phyloP scores from a whole-genome alignment of 2,329 filamentous ascomycete species.

The Didymella pinodella region DNA sequence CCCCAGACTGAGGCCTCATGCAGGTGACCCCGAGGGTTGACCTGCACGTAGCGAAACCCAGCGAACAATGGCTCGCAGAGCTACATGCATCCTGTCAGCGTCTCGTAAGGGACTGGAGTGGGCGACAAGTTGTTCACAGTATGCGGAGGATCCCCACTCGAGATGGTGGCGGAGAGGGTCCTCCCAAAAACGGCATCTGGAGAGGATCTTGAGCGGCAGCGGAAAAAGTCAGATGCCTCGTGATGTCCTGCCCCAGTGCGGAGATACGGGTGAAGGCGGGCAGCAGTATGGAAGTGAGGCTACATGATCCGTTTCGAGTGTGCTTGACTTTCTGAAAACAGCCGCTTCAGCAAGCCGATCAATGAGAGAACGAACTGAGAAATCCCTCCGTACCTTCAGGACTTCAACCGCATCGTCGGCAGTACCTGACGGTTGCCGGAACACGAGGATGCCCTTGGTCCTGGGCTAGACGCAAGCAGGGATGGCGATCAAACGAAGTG shows the following conservation, averaged over 20 bases:
- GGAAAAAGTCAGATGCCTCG: constrained; percentile 43
- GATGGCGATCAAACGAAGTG: constrained; percentile 16
- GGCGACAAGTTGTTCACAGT: constrained; percentile 16
- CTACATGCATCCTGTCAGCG: constrained; percentile 23
- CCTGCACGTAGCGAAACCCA: constrained; percentile 34
- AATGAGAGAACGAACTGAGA: background rate
- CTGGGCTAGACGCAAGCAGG: constrained; percentile 28
- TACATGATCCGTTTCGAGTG: constrained; percentile 11
- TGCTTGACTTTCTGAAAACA: constrained; percentile 1
- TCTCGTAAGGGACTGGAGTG: constrained; percentile 9
- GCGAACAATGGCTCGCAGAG: constrained; percentile 37
- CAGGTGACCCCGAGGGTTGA: constrained; percentile 27
- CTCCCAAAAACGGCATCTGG: constrained; percentile 41
- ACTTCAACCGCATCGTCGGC: constrained; percentile 5
- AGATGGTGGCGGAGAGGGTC: constrained; percentile 31
- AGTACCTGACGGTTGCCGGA: constrained; percentile 3
- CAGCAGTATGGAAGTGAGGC: constrained; percentile 15
- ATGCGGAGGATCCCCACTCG: constrained; percentile 25
- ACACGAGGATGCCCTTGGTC: constrained; percentile 13
- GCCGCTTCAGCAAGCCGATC: background rate
- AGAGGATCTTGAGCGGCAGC: constrained; percentile 33
- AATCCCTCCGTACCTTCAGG: constrained; percentile 1
- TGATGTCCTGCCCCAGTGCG: constrained; percentile 29
- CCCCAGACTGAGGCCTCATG: constrained; percentile 30
- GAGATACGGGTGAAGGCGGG: constrained; percentile 23